Percentiles rank a stretch among this genome's conserved stretches.
These are phyloP conservation scores for Volvox reticuliferus DNA, from an alignment of 139 green algal species.

Conservation along the genomic window DNA sequence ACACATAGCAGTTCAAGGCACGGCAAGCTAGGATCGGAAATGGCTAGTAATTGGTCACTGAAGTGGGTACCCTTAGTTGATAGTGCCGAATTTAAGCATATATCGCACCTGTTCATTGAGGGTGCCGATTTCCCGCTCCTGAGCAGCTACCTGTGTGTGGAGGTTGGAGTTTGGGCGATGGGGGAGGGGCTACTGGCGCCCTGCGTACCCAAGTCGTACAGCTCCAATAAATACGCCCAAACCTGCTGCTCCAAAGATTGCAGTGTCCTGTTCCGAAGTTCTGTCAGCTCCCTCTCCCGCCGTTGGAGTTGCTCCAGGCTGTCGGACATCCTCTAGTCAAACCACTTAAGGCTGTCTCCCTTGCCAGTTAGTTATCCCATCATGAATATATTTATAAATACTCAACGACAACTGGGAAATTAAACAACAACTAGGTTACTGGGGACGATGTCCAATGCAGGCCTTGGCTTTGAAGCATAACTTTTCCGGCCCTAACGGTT, in stretches of 20 bases:
- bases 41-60: no score
- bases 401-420: no score
- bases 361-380: neutral
- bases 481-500: no score
- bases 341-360: neutral
- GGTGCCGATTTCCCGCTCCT: slow-evolving; percentile 15
- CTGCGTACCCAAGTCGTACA: neutral
- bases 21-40: no score
- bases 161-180: neutral
- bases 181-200: neutral
- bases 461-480: no score
- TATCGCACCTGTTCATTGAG: slow-evolving; percentile 23
- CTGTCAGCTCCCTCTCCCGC: slow-evolving; percentile 60
- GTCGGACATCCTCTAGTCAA: slow-evolving; percentile 1
- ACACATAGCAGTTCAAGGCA: no score
- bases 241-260: slow-evolving; percentile 59
- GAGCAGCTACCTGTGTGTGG: slow-evolving; percentile 13
- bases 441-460: no score
- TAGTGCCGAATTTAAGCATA: no score
- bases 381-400: neutral
- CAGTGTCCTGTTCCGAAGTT: slow-evolving; percentile 51
- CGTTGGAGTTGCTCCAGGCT: slow-evolving; percentile 44
- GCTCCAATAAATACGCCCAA: neutral
- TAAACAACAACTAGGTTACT: no score
- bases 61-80: no score